These are phyloP conservation scores for Kuraishia capsulata DNA, from an alignment of 805 yeast species.

Conservation along the genomic window DNA sequence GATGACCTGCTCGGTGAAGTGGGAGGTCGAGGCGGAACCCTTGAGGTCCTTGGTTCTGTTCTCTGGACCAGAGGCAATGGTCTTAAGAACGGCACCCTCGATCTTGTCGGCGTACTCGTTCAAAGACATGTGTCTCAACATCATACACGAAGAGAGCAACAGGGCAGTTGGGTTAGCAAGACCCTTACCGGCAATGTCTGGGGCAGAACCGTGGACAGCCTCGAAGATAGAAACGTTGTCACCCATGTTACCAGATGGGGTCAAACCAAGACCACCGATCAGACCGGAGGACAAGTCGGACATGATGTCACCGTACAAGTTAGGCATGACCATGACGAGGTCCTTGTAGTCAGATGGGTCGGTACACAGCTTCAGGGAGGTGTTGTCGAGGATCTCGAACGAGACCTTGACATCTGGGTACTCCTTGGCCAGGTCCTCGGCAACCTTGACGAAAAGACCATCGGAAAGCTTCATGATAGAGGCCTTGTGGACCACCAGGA, in stretches of 20 bases:
- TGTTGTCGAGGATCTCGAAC: slow-evolving; percentile 90
- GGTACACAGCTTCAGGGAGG: slow-evolving; percentile 81
- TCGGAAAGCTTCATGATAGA: slow-evolving; percentile 97
- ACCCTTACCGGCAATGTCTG: slow-evolving; percentile 98
- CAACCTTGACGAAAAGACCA: slow-evolving; percentile 91
- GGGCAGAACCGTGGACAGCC: slow-evolving; percentile 99
- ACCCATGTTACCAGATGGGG: slow-evolving; percentile 99
- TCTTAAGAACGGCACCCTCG: slow-evolving; percentile 76
- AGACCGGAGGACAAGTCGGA: slow-evolving; percentile 96
- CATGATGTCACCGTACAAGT: slow-evolving; percentile 98
- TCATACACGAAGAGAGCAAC: slow-evolving; percentile 93
- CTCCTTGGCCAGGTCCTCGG: slow-evolving; percentile 81
- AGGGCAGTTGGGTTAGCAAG: slow-evolving; percentile 98
- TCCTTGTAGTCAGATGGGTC: slow-evolving; percentile 84
- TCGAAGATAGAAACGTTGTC: slow-evolving; percentile 95
- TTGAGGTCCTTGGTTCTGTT: slow-evolving; percentile 95
- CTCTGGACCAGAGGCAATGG: slow-evolving; percentile 93
- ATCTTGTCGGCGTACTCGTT: slow-evolving; percentile 73
- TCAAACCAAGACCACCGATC: slow-evolving; percentile 97
- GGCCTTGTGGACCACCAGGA: slow-evolving; percentile 95
- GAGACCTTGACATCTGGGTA: slow-evolving; percentile 83
- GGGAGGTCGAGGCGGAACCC: slow-evolving; percentile 83
- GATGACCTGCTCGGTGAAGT: slow-evolving; percentile 90
- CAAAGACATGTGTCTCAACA: slow-evolving; percentile 98
- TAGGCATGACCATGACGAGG: slow-evolving; percentile 94